These are phyloP conservation scores for Vitis hybrid DNA, from an alignment of 177 flowering plant species.

Conservation along the genomic window DNA sequence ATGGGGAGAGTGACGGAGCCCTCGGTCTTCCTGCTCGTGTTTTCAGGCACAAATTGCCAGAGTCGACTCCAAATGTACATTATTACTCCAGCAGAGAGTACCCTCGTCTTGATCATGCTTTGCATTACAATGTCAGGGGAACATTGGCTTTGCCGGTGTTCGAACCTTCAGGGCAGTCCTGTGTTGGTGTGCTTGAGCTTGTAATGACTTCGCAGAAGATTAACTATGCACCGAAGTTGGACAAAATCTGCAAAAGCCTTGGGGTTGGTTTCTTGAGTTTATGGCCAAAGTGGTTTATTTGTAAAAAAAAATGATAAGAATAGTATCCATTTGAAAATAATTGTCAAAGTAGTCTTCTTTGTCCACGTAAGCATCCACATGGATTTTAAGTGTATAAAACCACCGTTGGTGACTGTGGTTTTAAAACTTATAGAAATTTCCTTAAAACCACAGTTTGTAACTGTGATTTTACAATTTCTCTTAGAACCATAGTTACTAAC, in stretches of 20 bases:
- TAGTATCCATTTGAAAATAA: no score
- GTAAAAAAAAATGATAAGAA: no score
- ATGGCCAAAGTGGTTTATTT: no score
- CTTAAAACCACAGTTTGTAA: no score
- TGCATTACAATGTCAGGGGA: constrained; percentile 75
- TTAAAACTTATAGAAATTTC: no score
- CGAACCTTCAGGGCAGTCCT: constrained; percentile 79
- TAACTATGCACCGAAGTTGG: constrained; percentile 90
- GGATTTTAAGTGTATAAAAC: no score
- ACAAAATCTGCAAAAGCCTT: constrained; percentile 95
- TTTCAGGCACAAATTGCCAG: constrained; percentile 77
- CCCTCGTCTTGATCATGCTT: constrained; percentile 75
- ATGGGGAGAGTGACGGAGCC: constrained; percentile 65
- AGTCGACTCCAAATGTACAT: constrained; percentile 99
- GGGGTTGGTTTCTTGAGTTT: constrained; percentile 51
- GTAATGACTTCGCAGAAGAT: constrained; percentile 88
- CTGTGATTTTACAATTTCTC: no score
- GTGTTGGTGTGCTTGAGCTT: constrained; percentile 94
- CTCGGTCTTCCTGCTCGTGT: constrained; percentile 98
- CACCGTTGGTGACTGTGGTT: no score
- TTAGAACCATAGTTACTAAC: no score
- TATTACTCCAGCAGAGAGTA: constrained; percentile 83
- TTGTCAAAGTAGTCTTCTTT: no score
- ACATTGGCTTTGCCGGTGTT: constrained; percentile 94
- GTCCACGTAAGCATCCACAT: no score